Conservation (phyloP, 495 filamentous ascomycete species). For the Physcia stellaris region DNA sequence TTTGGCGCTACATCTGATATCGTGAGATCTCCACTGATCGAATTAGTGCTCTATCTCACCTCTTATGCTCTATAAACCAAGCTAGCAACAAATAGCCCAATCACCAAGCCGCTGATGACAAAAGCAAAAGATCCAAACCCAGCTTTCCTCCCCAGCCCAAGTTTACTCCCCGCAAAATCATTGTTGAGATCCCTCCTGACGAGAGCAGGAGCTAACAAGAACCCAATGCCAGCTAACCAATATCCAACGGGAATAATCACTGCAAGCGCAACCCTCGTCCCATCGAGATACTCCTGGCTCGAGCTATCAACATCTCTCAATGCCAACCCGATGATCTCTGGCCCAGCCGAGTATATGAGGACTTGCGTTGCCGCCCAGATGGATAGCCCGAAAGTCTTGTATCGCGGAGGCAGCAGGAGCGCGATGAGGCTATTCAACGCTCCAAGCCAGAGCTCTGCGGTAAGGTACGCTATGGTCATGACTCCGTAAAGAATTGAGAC, state of each 20-base stretch:
- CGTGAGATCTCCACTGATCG: too few species aligned
- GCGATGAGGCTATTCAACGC: slow-evolving; percentile 15
- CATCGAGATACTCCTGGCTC: slow-evolving; percentile 10
- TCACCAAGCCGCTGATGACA: slow-evolving; percentile 6
- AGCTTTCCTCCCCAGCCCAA: slow-evolving; percentile 3
- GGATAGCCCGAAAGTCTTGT: slow-evolving; percentile 23
- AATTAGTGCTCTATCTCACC: too few species aligned
- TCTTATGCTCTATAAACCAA: slow-evolving; percentile 11
- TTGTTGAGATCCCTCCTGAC: slow-evolving; percentile 13
- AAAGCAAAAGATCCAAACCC: slow-evolving; percentile 4
- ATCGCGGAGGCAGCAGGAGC: slow-evolving; percentile 15
- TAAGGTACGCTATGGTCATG: slow-evolving; percentile 19
- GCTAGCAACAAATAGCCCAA: slow-evolving; percentile 11
- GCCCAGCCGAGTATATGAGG: slow-evolving; percentile 19
- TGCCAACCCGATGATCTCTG: slow-evolving; percentile 18
- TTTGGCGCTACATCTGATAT: too few species aligned
- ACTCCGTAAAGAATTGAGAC: slow-evolving; percentile 18
- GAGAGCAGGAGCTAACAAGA: slow-evolving; percentile 12
- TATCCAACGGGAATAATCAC: slow-evolving; percentile 19
- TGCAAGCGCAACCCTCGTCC: slow-evolving; percentile 13
- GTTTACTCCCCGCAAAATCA: slow-evolving; percentile 4
- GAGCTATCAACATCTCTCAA: slow-evolving; percentile 11
- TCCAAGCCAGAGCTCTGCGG: slow-evolving; percentile 24
- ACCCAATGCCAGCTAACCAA: slow-evolving; percentile 18
- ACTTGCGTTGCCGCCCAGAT: slow-evolving; percentile 16